phyloP scores from a whole-genome alignment of 306 rosid species.

The Vigna trinervia region DNA sequence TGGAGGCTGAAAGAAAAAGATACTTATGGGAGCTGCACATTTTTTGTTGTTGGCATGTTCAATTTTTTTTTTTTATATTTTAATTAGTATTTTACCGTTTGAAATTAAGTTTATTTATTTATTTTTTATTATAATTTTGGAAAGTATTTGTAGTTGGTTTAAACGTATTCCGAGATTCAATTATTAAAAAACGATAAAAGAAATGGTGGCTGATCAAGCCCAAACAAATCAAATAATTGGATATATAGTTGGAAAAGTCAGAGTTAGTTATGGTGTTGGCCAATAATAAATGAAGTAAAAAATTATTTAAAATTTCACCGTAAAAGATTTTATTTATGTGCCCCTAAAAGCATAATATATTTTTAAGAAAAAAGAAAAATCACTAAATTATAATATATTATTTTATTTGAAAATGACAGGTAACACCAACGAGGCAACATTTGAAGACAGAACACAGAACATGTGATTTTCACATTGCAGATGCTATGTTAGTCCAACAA shows the following conservation, averaged over 20 bases:
- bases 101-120: background rate
- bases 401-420: background rate
- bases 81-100: no score
- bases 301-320: background rate
- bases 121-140: background rate
- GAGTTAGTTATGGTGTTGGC: constrained; percentile 41
- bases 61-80: no score
- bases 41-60: no score
- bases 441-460: background rate
- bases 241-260: background rate
- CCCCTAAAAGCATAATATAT: no score
- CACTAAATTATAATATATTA: no score
- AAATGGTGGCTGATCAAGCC: background rate
- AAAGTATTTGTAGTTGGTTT: background rate
- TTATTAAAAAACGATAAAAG: background rate
- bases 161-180: background rate
- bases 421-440: background rate
- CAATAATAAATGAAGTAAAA: background rate
- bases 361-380: no score
- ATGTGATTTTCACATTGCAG: constrained; percentile 31
- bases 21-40: background rate
- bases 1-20: constrained; percentile 1
- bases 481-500: constrained; percentile 10
- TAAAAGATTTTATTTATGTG: no score
- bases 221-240: no score